phyloP scores from a whole-genome alignment of 441 rosid species.

The Aleurites moluccanus region DNA sequence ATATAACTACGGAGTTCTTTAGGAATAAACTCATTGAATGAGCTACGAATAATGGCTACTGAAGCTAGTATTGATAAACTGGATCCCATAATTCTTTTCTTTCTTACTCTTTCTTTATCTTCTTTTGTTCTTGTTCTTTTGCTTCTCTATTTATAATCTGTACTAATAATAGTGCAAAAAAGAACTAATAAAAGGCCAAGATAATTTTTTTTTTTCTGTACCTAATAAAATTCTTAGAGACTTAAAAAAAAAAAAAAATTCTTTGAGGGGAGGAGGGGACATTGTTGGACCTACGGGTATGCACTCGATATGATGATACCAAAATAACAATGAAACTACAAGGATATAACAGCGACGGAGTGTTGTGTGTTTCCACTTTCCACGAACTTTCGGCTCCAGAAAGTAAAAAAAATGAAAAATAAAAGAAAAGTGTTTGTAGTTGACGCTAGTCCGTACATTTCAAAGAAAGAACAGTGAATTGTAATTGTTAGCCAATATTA shows the following conservation, averaged over 20 bases:
- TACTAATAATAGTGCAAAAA: neutral
- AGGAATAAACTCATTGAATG: slow-evolving; percentile 29
- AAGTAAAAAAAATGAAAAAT: neutral
- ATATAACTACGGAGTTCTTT: slow-evolving; percentile 31
- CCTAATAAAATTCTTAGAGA: too few relatives aligned
- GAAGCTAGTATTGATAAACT: slow-evolving; percentile 32
- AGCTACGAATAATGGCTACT: slow-evolving; percentile 32
- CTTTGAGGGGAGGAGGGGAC: too few relatives aligned
- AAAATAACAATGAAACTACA: neutral
- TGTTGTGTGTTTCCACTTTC: neutral
- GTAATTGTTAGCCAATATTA: too few relatives aligned
- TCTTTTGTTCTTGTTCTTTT: neutral
- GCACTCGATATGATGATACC: too few relatives aligned
- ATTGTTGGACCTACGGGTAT: too few relatives aligned
- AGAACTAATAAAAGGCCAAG: too few relatives aligned
- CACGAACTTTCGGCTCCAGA: neutral
- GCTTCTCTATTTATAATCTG: neutral
- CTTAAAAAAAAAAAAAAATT: too few relatives aligned
- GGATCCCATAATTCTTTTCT: slow-evolving; percentile 28
- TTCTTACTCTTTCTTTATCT: neutral
- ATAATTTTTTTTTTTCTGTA: too few relatives aligned
- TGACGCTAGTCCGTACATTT: too few relatives aligned
- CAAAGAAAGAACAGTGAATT: too few relatives aligned
- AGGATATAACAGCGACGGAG: neutral
- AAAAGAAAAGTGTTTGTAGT: neutral